Evolutionary conservation across 1,139 yeast species (phyloP).

Genomic region (Suhomyces kunorum): DNA sequence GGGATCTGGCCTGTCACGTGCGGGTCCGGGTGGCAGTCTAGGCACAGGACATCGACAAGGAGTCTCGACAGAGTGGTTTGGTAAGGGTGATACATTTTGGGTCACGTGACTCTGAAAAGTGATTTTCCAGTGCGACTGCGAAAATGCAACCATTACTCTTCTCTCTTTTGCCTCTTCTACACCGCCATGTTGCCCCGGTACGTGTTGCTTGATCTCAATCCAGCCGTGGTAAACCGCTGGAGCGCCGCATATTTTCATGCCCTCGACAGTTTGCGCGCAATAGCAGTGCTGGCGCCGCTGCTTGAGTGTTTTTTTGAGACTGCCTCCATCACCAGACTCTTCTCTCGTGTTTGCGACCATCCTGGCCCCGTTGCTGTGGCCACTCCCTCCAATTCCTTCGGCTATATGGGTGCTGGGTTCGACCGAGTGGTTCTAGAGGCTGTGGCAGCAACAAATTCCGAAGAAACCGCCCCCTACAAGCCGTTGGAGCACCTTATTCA

Average conservation of each 20-base stretch:
- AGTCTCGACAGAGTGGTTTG: background rate
- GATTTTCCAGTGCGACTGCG: too few relatives aligned
- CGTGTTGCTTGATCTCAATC: background rate
- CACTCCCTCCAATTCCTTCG: slow-evolving; percentile 29
- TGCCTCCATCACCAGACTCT: background rate
- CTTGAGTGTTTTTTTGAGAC: background rate
- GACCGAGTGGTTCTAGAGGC: slow-evolving; percentile 25
- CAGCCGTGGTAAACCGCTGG: background rate
- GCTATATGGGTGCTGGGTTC: slow-evolving; percentile 33
- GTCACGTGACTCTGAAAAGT: background rate
- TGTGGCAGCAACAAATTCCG: slow-evolving; percentile 10
- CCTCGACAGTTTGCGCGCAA: background rate
- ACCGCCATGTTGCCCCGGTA: background rate
- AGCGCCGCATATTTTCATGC: background rate
- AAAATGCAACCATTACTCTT: too few relatives aligned
- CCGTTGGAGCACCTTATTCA: slow-evolving; percentile 20
- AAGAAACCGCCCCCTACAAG: slow-evolving; percentile 11
- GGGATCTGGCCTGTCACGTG: background rate
- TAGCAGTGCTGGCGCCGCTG: background rate
- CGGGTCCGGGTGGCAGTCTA: background rate
- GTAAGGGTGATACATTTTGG: background rate
- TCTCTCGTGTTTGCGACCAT: background rate
- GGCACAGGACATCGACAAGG: background rate
- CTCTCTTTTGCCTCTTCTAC: background rate
- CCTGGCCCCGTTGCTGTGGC: slow-evolving; percentile 6